Conservation (phyloP, 1,139 yeast species). For the Taphrina wiesneri region DNA sequence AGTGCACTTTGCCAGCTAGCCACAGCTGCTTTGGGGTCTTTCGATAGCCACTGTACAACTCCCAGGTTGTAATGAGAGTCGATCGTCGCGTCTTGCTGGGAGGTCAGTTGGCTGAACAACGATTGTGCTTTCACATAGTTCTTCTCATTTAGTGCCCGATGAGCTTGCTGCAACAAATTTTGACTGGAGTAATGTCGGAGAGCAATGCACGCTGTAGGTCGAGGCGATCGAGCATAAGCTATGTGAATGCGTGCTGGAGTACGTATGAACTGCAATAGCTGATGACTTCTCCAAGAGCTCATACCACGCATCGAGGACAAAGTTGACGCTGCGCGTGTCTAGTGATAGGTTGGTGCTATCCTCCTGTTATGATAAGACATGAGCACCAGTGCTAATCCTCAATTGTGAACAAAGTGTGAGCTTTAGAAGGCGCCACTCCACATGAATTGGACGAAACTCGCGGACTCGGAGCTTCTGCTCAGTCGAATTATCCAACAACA, state of each 20-base stretch:
- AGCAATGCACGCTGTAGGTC: background rate
- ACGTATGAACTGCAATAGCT: background rate
- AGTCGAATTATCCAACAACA: no score
- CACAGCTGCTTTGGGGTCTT: conserved; percentile 12
- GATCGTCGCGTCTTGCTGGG: background rate
- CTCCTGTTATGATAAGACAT: no score
- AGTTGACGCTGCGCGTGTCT: no score
- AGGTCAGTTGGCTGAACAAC: background rate
- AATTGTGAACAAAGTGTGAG: no score
- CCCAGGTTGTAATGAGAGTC: conserved; percentile 21
- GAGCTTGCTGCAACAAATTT: conserved; percentile 15
- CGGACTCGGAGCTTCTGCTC: no score
- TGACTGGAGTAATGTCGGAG: background rate
- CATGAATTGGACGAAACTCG: no score
- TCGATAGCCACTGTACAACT: conserved; percentile 29
- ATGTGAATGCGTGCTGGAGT: background rate
- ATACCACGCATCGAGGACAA: no score
- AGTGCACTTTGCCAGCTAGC: conserved; percentile 19
- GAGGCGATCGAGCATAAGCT: background rate
- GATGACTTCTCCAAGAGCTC: no score
- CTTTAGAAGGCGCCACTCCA: no score
- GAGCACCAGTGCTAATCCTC: no score
- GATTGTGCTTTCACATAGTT: conserved; percentile 12
- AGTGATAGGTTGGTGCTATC: no score
- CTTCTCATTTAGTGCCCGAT: conserved; percentile 18